Evolutionary conservation across 2,329 filamentous ascomycete genomes (phyloP), one percentile per base, ranked within the genome.

Genomic region (Xylaria sp.): DNA sequence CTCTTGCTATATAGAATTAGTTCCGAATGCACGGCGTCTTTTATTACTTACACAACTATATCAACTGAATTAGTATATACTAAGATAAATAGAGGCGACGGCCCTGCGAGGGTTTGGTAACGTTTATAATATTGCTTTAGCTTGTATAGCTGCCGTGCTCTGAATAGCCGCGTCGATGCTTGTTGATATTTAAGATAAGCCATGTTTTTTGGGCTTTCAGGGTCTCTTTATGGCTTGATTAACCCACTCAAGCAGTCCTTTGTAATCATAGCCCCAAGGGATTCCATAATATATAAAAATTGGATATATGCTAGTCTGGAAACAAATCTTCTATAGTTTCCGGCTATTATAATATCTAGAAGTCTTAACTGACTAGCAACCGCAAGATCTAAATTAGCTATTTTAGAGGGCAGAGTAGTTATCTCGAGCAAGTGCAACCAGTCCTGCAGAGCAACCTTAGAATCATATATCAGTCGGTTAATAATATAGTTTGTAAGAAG

Each of bases 101-200:
- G 12, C 12, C n/a, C 9, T 49, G 48, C 48, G 23, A 49, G 9
- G 25, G n/a, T 49, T 49, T 49, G 9, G n/a, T 49, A 49, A 49
- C n/a, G n/a, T 49, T 49, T 49, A 49, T 12, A 49, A 49, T 49
- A 49, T 23, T n/a, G 48, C 48, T 25, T 49, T 49, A 49, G n/a
- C 5, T 49, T 49, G 25, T 49, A 49, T 49, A 49, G 20, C 48
- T 49, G n/a, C 25, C 25, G n/a, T 49, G 48, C 48, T n/a, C n/a
- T n/a, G 9, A 49, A n/a, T 20, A 20, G 48, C 48, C 48, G 48
- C 48, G 48, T 12, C 3, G n/a, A 49, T 49, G n/a, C 48, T 49
- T 49, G 5, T 49, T n/a, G 5, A 18, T 49, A 49, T 49, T 49
- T 49, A 20, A n/a, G n/a, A 49, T 49, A 49, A 49, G 48, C 48